Conservation (phyloP, 805 yeast genomes). For the Zygosaccharomyces rouxii region DNA sequence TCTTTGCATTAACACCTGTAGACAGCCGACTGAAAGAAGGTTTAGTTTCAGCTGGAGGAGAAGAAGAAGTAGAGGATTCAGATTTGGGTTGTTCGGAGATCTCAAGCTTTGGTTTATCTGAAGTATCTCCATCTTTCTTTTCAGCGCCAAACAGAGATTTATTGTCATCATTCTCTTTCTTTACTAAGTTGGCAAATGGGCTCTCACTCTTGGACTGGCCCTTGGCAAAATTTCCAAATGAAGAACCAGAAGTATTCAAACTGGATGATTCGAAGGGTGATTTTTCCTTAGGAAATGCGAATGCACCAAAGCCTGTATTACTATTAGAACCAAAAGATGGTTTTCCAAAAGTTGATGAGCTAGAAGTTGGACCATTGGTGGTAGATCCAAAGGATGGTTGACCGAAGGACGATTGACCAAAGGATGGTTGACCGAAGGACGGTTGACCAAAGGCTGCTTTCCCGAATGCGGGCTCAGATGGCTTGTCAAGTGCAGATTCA, state of each 20-base stretch:
- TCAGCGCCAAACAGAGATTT: neutral
- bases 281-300: slow-evolving; percentile 10
- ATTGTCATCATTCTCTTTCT: neutral
- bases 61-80: neutral
- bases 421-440: slow-evolving; percentile 7
- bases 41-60: slow-evolving; percentile 2
- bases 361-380: slow-evolving; percentile 10
- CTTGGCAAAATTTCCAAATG: slow-evolving; percentile 2
- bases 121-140: neutral
- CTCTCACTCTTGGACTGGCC: slow-evolving; percentile 1
- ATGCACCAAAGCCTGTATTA: neutral
- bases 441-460: slow-evolving; percentile 23
- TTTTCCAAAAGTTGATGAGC: slow-evolving; percentile 11
- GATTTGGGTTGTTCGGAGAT: slow-evolving; percentile 2
- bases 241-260: slow-evolving; percentile 9
- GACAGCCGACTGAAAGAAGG: slow-evolving; percentile 17
- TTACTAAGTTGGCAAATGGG: slow-evolving; percentile 5
- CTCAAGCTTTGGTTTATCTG: neutral
- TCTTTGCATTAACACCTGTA: slow-evolving; percentile 7
- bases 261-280: neutral
- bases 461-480: slow-evolving; percentile 12
- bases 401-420: slow-evolving; percentile 22
- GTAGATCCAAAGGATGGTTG: slow-evolving; percentile 13
- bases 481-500: neutral
- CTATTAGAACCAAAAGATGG: slow-evolving; percentile 19